Conservation (phyloP, 139 green algal genomes). For the Haematococcus lacustris region DNA sequence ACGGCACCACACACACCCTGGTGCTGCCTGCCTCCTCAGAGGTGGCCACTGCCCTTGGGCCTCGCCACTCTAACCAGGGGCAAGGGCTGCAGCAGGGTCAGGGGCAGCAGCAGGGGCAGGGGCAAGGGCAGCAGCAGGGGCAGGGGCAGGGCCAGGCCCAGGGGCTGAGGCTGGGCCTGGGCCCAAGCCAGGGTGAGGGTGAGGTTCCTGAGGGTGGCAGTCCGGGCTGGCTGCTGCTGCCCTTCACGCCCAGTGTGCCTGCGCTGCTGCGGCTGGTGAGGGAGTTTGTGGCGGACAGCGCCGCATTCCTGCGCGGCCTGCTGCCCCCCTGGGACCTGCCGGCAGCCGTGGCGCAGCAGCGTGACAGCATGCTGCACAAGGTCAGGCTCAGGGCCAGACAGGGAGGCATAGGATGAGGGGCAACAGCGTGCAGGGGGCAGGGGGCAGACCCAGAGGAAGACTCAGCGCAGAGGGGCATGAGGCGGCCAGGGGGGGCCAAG, state of each 20-base stretch:
- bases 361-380: constrained; percentile 49
- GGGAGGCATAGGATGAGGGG: too few relatives aligned
- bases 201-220: neutral
- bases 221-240: constrained; percentile 5
- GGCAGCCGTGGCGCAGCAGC: constrained; percentile 30
- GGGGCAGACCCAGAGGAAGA: too few relatives aligned
- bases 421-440: too few relatives aligned
- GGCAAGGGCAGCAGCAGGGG: neutral
- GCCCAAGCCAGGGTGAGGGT: too few relatives aligned
- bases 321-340: constrained; percentile 53
- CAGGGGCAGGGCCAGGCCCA: neutral
- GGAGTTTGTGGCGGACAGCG: constrained; percentile 30
- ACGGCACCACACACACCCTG: too few relatives aligned
- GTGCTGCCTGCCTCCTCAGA: too few relatives aligned
- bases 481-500: too few relatives aligned
- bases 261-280: constrained; percentile 24
- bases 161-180: neutral
- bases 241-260: constrained; percentile 42
- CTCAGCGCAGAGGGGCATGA: too few relatives aligned
- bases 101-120: neutral
- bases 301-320: constrained; percentile 32
- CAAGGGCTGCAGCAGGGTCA: neutral
- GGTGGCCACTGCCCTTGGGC: too few relatives aligned
- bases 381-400: constrained; percentile 12
- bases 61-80: too few relatives aligned